Percentiles rank a stretch among this genome's conserved stretches.
These are phyloP conservation scores for Gossypium aridum DNA, from an alignment of 441 rosid species.

Conservation along the genomic window DNA sequence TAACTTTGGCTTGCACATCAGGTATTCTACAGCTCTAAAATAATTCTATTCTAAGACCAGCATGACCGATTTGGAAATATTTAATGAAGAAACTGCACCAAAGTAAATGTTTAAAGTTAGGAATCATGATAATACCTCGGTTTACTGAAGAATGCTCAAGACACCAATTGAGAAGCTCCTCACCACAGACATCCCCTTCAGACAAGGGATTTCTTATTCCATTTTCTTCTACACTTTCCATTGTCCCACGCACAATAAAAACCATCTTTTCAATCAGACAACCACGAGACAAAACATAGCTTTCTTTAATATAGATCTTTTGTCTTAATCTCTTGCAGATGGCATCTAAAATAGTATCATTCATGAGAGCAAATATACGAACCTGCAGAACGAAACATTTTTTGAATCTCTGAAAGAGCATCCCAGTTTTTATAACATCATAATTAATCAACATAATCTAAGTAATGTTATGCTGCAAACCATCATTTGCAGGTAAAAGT, in stretches of 20 bases:
- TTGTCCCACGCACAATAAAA: constrained; percentile 70
- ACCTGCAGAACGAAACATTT: constrained; percentile 40
- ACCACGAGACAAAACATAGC: constrained; percentile 47
- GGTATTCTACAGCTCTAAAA: constrained; percentile 5
- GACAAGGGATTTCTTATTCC: constrained; percentile 32
- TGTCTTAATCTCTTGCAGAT: constrained; percentile 71
- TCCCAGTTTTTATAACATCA: neutral
- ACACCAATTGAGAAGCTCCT: constrained; percentile 87
- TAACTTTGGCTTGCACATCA: neutral
- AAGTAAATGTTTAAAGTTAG: neutral
- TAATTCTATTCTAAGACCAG: neutral
- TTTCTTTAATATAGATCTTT: constrained; percentile 56
- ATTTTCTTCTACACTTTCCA: constrained; percentile 65
- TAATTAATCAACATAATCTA: neutral
- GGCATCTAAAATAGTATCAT: constrained; percentile 62
- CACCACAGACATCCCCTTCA: constrained; percentile 77
- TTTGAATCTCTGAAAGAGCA: neutral
- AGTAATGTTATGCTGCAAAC: neutral
- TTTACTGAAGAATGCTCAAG: constrained; percentile 63
- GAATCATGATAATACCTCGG: constrained; percentile 33
- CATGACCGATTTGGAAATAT: neutral
- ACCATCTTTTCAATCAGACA: constrained; percentile 71
- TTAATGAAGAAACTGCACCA: neutral
- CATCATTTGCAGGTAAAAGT: constrained; percentile 5
- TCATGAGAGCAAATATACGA: constrained; percentile 65